phyloP scores from a whole-genome alignment of 192 early-diverging fungal species.

The Coemansia sp. region DNA sequence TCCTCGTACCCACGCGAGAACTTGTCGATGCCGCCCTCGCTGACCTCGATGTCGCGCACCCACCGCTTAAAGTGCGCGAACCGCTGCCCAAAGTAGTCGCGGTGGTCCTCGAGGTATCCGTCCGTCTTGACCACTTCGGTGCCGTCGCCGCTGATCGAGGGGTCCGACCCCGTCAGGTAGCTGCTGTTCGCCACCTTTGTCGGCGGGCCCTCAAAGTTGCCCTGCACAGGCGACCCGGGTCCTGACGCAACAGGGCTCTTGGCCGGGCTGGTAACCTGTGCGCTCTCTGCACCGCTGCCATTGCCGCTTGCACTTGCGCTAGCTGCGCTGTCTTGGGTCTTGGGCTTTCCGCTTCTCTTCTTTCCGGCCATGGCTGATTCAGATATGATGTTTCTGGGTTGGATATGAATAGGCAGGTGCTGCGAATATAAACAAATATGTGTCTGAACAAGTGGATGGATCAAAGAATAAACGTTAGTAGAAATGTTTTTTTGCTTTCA shows the following conservation, averaged over 20 bases:
- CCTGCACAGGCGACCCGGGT: constrained; percentile 8
- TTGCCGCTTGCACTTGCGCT: neutral
- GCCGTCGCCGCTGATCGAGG: constrained; percentile 54
- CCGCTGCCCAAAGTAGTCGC: constrained; percentile 56
- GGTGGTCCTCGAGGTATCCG: constrained; percentile 76
- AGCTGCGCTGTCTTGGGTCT: constrained; percentile 1
- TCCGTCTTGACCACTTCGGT: constrained; percentile 69
- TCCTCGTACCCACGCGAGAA: constrained; percentile 80
- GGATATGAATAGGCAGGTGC: neutral
- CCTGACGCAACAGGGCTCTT: neutral
- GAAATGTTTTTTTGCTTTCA: no score
- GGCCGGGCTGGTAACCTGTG: neutral
- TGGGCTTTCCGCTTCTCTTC: constrained; percentile 23
- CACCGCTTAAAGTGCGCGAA: constrained; percentile 65
- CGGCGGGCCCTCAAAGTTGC: constrained; percentile 14
- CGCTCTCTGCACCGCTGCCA: neutral
- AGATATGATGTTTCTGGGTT: neutral
- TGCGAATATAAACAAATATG: neutral
- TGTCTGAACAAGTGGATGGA: neutral
- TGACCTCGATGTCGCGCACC: constrained; percentile 63
- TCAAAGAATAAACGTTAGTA: neutral
- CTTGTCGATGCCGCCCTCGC: constrained; percentile 78
- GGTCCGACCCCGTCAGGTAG: constrained; percentile 24
- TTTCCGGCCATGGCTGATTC: constrained; percentile 23
- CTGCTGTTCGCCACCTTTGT: constrained; percentile 17